Evolutionary conservation across 179 eudicot genomes (phyloP), one percentile per base, ranked within the genome.

Genomic region (Beta macrorhiza): DNA sequence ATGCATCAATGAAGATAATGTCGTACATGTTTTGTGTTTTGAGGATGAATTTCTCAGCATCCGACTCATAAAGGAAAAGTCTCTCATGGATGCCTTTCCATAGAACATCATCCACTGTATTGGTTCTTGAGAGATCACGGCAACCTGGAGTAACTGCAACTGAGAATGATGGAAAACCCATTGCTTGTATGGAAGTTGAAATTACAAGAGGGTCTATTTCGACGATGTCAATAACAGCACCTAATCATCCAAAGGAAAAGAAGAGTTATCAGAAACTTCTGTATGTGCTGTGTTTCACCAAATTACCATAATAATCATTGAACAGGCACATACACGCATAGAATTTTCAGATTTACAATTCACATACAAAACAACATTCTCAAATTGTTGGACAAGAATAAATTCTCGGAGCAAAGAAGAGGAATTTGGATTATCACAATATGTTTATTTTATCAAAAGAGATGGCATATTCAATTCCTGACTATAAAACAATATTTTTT

Each of bases 201-300:
- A 93, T 92, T 29, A 95, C 98, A 67, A 93, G 80, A 72, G 99
- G 99, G 67, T 95, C 99, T 29, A 95, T 93, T 82, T 95, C 99
- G 42, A 92, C 95, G 61, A 93, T 84, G 94, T 93, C 90, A 77
- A 93, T 81, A 64, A 83, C 75, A 72, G 97, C 98, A 86, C 98
- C 98, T 95, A 89, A 44, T 79, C 44, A 67, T 22, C n/a, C 15
- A 25, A 20, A 19, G 78, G 61, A 37, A 76, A 75, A 37, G 61
- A 15, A 55, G 52, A 73, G 45, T 63, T 37, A 74, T 49, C 72
- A 72, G 70, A 22, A 25, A 47, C 49, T 20, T 63, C 49, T 47
- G 51, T 37, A 78, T 45, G 82, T 22, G 57, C 10, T 22, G 3
- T 63, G 10, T 9, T 16, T 19, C 7, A 16, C 25, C 22, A 37